Evolutionary conservation across 306 rosid species (phyloP).

Genomic region (Astragalus membranaceus): DNA sequence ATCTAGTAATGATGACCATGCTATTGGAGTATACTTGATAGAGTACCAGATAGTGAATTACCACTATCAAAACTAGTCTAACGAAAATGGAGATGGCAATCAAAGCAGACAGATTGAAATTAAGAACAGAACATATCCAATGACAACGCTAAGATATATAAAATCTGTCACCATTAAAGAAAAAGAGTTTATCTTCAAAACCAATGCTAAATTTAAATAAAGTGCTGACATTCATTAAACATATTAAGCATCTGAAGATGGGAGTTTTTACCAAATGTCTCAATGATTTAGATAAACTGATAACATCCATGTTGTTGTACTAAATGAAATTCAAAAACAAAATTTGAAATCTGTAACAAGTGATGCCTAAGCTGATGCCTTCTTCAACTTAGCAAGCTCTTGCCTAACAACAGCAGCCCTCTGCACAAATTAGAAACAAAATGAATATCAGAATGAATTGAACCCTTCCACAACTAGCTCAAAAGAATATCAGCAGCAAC

Average conservation of each 20-base stretch:
- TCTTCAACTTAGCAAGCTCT: conserved; percentile 76
- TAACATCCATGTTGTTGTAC: conserved; percentile 2
- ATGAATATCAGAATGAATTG: background rate
- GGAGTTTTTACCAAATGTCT: background rate
- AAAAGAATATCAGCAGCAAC: background rate
- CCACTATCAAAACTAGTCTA: no score
- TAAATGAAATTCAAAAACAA: conserved; percentile 17
- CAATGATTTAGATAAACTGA: background rate
- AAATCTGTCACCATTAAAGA: no score
- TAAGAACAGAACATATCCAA: background rate
- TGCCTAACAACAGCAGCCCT: conserved; percentile 75
- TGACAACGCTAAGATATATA: background rate
- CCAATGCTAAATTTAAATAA: background rate
- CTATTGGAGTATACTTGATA: no score
- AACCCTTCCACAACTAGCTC: no score
- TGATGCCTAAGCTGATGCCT: conserved; percentile 39
- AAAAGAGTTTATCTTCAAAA: background rate
- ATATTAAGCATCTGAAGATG: no score
- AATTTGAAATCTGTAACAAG: conserved; percentile 21
- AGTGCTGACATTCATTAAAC: background rate
- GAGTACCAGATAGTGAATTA: no score
- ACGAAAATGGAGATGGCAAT: no score
- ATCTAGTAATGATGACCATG: no score
- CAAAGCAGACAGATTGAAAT: background rate
- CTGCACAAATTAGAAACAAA: conserved; percentile 38